Evolutionary conservation across 2,329 filamentous ascomycete genomes (phyloP).

Genomic region (Alternaria infectoria): DNA sequence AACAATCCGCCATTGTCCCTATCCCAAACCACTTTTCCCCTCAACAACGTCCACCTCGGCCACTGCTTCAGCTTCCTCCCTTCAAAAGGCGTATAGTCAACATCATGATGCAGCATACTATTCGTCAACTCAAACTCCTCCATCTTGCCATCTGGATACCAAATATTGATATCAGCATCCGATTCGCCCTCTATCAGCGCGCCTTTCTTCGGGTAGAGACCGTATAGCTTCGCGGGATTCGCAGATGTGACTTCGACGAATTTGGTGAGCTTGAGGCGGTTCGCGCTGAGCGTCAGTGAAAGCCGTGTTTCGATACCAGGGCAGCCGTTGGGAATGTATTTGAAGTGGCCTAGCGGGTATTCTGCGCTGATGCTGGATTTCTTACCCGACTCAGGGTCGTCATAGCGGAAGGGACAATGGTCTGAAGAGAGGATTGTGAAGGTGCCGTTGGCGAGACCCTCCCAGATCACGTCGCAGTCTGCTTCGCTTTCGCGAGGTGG

Average conservation of each 20-base stretch:
- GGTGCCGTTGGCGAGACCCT: slow-evolving; percentile 58
- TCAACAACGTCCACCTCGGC: slow-evolving; percentile 66
- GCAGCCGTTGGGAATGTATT: slow-evolving; percentile 64
- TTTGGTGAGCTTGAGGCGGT: slow-evolving; percentile 54
- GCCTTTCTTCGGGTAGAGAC: slow-evolving; percentile 61
- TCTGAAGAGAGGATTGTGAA: slow-evolving; percentile 60
- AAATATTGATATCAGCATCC: slow-evolving; percentile 65
- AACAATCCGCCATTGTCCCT: slow-evolving; percentile 59
- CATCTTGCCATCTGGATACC: slow-evolving; percentile 49
- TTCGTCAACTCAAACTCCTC: slow-evolving; percentile 58
- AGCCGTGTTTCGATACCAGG: slow-evolving; percentile 65
- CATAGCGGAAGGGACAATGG: slow-evolving; percentile 59
- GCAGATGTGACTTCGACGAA: slow-evolving; percentile 63
- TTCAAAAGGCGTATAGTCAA: slow-evolving; percentile 69
- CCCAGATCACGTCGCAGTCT: slow-evolving; percentile 61
- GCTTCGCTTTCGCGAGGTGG: slow-evolving; percentile 56
- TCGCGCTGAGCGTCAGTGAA: slow-evolving; percentile 52
- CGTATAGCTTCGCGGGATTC: slow-evolving; percentile 65
- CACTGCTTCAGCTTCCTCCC: slow-evolving; percentile 64
- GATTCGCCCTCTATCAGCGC: slow-evolving; percentile 55
- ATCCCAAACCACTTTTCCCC: slow-evolving; percentile 66
- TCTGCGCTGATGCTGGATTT: slow-evolving; percentile 56
- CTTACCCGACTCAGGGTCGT: slow-evolving; percentile 49
- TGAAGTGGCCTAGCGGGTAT: slow-evolving; percentile 57
- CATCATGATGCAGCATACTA: slow-evolving; percentile 64